Conservation (phyloP, 331 rosid genomes). For the Quercus lobata region DNA sequence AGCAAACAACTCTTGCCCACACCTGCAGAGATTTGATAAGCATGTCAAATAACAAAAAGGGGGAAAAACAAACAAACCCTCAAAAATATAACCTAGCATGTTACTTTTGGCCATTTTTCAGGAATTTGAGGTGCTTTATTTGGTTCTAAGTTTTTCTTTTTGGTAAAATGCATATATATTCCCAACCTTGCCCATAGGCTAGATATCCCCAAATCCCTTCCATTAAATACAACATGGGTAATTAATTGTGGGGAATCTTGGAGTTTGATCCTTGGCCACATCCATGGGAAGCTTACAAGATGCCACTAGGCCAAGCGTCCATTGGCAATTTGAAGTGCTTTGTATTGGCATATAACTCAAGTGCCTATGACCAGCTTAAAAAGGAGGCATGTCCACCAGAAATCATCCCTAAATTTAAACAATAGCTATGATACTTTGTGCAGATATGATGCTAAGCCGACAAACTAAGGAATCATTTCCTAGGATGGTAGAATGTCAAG, state of each 20-base stretch:
- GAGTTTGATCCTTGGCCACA: no score
- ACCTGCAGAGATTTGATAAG: conserved; percentile 47
- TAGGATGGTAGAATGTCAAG: not conserved
- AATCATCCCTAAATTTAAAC: not conserved
- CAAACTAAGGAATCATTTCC: not conserved
- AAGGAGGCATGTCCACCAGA: not conserved
- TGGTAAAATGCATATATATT: no score
- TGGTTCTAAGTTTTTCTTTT: no score
- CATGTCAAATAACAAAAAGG: not conserved
- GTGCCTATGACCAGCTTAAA: not conserved
- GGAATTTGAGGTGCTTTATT: not conserved
- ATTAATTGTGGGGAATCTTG: no score
- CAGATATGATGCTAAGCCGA: not conserved
- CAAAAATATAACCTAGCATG: not conserved
- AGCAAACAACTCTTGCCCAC: conserved; percentile 94
- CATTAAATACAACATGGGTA: no score
- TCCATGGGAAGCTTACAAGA: no score
- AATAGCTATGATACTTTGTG: not conserved
- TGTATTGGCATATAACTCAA: not conserved
- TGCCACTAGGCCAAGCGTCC: no score
- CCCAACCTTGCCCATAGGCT: no score
- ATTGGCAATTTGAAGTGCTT: not conserved
- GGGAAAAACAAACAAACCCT: not conserved
- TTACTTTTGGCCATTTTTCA: not conserved
- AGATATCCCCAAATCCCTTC: no score